Percentiles rank a stretch among this genome's conserved stretches.
Evolutionary conservation across 129 eudicot species (phyloP).

Genomic region (Tagetes patula): DNA sequence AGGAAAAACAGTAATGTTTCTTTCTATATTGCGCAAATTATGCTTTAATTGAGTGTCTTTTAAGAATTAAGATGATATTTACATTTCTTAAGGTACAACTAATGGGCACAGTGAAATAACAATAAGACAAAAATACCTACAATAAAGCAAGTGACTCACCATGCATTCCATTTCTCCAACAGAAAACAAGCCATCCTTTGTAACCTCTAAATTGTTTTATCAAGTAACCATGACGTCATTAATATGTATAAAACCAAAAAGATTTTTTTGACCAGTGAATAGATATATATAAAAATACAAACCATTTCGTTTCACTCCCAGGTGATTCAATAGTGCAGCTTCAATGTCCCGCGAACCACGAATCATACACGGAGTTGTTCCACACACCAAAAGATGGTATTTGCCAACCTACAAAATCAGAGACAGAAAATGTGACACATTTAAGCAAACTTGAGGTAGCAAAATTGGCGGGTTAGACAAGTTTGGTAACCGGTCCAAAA

Average conservation of each 20-base stretch:
- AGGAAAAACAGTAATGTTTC: neutral
- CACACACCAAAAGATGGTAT: slow-evolving; percentile 99
- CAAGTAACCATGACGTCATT: slow-evolving; percentile 19
- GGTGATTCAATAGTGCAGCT: slow-evolving; percentile 78
- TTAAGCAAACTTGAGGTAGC: neutral
- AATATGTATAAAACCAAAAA: slow-evolving; percentile 10
- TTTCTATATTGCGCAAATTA: neutral
- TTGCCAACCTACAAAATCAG: slow-evolving; percentile 75
- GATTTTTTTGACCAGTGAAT: neutral
- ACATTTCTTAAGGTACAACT: neutral
- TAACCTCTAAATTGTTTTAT: slow-evolving; percentile 67
- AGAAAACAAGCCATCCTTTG: slow-evolving; percentile 97
- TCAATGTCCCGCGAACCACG: slow-evolving; percentile 98
- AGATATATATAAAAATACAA: slow-evolving; percentile 12
- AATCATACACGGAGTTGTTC: slow-evolving; percentile 99
- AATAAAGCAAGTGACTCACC: slow-evolving; percentile 49
- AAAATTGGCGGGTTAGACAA: neutral
- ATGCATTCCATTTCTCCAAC: slow-evolving; percentile 99
- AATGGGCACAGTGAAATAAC: neutral
- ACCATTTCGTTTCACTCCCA: slow-evolving; percentile 98
- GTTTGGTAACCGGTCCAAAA: neutral
- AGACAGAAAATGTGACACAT: slow-evolving; percentile 13
- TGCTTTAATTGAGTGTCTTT: neutral
- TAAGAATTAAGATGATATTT: neutral
- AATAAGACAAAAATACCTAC: neutral